Evolutionary conservation across 2,329 filamentous ascomycete genomes (phyloP).

Genomic region (Drechslerella dactyloides): DNA sequence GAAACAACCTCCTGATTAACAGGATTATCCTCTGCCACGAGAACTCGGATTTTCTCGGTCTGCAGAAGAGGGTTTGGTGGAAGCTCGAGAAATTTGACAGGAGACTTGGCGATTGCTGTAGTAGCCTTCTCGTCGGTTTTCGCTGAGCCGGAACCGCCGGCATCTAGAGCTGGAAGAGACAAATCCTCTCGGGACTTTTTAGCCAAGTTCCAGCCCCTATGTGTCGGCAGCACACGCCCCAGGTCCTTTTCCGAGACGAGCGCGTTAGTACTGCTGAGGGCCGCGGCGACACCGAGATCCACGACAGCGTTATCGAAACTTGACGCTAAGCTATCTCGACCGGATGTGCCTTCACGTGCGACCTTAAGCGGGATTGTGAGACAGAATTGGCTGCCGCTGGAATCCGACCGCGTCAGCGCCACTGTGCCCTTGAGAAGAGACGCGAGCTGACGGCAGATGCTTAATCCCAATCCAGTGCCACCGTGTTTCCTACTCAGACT

Average conservation of each 20-base stretch:
- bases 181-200: slow-evolving; percentile 30
- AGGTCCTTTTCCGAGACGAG: slow-evolving; percentile 41
- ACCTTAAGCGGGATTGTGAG: slow-evolving; percentile 40
- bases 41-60: slow-evolving; percentile 71
- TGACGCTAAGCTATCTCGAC: slow-evolving; percentile 36
- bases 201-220: slow-evolving; percentile 27
- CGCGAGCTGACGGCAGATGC: slow-evolving; percentile 86
- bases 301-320: slow-evolving; percentile 29
- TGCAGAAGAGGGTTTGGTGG: slow-evolving; percentile 38
- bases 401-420: slow-evolving; percentile 68
- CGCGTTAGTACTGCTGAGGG: slow-evolving; percentile 35
- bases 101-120: slow-evolving; percentile 23
- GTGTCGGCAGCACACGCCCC: slow-evolving; percentile 26
- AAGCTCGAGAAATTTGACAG: slow-evolving; percentile 42
- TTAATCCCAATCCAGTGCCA: slow-evolving; percentile 84
- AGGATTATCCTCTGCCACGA: slow-evolving; percentile 82
- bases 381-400: slow-evolving; percentile 41
- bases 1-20: slow-evolving; percentile 69
- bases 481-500: slow-evolving; percentile 88
- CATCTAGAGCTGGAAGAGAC: neutral
- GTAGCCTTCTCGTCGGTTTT: slow-evolving; percentile 13
- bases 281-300: slow-evolving; percentile 32
- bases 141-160: neutral
- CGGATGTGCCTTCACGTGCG: slow-evolving; percentile 37
- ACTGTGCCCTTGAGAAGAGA: slow-evolving; percentile 82